A percentile compares a stretch with the other conserved stretches of the same genome.
Conservation (phyloP, 768 basidiomycete genomes). For the Russula sp. region DNA sequence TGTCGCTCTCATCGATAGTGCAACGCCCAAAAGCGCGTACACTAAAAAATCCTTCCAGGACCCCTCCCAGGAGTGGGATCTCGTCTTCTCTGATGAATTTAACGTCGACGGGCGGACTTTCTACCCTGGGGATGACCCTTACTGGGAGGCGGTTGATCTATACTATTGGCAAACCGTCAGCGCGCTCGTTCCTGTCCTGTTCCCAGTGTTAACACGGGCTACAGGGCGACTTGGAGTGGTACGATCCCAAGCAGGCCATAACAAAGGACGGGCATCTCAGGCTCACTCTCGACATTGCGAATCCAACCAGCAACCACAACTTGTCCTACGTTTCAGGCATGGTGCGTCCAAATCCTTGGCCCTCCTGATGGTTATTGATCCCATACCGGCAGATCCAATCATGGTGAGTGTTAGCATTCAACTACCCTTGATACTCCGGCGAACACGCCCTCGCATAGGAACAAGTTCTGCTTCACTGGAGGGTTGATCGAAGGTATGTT, state of each 20-base stretch:
- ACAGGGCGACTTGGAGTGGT: slow-evolving; percentile 48
- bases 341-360: slow-evolving; percentile 28
- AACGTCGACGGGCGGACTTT: slow-evolving; percentile 39
- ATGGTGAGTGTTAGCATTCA: slow-evolving; percentile 29
- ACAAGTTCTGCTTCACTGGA: slow-evolving; percentile 78
- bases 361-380: not conserved
- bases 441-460: slow-evolving; percentile 33
- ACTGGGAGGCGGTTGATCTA: slow-evolving; percentile 37
- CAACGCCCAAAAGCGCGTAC: slow-evolving; percentile 34
- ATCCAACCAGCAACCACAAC: slow-evolving; percentile 39
- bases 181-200: slow-evolving; percentile 30
- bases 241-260: slow-evolving; percentile 47
- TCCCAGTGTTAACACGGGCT: not conserved
- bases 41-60: slow-evolving; percentile 26
- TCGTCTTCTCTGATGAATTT: slow-evolving; percentile 45
- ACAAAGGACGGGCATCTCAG: slow-evolving; percentile 47
- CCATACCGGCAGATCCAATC: slow-evolving; percentile 19
- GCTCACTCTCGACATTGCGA: slow-evolving; percentile 39
- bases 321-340: slow-evolving; percentile 38
- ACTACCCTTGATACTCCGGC: not conserved
- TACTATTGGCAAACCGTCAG: slow-evolving; percentile 46
- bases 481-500: slow-evolving; percentile 53
- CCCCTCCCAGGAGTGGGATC: slow-evolving; percentile 33
- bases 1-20: slow-evolving; percentile 33
- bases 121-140: slow-evolving; percentile 42